Base-by-base conservation (phyloP, 2,329 filamentous ascomycete species). In the Fusarium torreyae region DNA sequence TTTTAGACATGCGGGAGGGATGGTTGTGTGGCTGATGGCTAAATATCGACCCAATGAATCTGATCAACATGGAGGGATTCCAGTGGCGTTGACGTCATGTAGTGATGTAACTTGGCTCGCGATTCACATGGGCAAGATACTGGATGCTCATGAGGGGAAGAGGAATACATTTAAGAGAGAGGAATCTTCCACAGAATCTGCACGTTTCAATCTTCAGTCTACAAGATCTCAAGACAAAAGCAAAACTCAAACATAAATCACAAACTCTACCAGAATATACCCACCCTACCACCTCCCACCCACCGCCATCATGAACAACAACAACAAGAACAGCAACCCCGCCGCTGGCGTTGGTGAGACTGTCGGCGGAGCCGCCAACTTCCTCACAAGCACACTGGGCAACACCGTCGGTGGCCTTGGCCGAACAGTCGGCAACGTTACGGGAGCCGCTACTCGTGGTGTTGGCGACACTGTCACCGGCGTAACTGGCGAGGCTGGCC, bases 391-490 rank as follows among this genome's bases (percentile, higher is more conserved):
- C 58, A 79, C 80, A 5, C 70, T 82, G 13, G 81, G 81, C 33
- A 83, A 82, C 71, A 78, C 78, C 3, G 71, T 81, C 42, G 81
- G 81, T 31, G 81, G 80, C n/a, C 66, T 83, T 2, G 74, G 75
- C 13, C 76, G 80, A 43, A 83, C 81, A 8, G 78, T 80, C 33
- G 82, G 83, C 17, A 77, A 78, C 49, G 76, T 83, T 33, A 80
- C 79, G 11, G 81, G 87, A 50, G 87, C 87, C 1, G 86, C 85
- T 2, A 84, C 85, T n/a, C 83, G 86, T 13, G 87, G 87, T 7
- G 48, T 90, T 3, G 86, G 87, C 38, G 81, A 88, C 74, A 89
- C 87, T 4, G 81, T 89, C 65, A 86, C 77, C 11, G 81, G 81
- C 54, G 84, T 83, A 5, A 86, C 87, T 0, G 88, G 88, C 14